Base-by-base conservation (phyloP, 2,329 filamentous ascomycete genomes). In the Monilinia laxa region DNA sequence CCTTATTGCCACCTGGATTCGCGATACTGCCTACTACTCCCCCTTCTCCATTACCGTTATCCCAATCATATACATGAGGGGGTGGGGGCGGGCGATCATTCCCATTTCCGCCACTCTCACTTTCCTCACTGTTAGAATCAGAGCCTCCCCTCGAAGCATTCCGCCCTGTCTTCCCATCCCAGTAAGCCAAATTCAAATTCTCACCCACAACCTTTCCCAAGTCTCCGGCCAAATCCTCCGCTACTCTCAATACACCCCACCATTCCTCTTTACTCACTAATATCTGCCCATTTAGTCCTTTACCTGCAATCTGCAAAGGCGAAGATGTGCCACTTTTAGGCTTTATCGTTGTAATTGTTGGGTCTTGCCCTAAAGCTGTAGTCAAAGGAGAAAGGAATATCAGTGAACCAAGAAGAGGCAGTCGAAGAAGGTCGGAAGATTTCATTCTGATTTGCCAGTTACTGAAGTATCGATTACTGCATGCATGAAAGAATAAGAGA, bases 171-270 rank as follows among this genome's bases (percentile, higher is more conserved):
- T 40, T 49, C 14, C 28, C 58, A 45, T 47, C 45, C 73, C 72
- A 75, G 62, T 72, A 72, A 1, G 70, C 73, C 55, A 76, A 78
- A 0, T 86, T 85, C 67, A 87, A 84, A 75, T 90, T 89, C 35
- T 78, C 82, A 11, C 88, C 87, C 0, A 91, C 87, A 31, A 63
- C 57, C n/a, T 86, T 84, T 20, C 88, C 88, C 77, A 92, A 90
- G 75, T 92, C 89, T 4, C 80, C 73, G 0, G 87, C 87, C 12
- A 92, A 81, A 75, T 92, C 89, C 51, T 86, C 81, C 0, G 87
- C 89, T 6, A 87, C 87, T 35, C 88, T 83, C 64, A 90, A 81
- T 0, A 91, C 89, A 66, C 87, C 89, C 78, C 86, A 88, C 80
- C 85, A 89, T 68, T 91, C 88, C 65, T 84, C 78, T 25, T 76